Percentiles rank a stretch among this genome's conserved stretches.
phyloP scores from a whole-genome alignment of 169 alveolate genomes.

The Eimeria sp. region DNA sequence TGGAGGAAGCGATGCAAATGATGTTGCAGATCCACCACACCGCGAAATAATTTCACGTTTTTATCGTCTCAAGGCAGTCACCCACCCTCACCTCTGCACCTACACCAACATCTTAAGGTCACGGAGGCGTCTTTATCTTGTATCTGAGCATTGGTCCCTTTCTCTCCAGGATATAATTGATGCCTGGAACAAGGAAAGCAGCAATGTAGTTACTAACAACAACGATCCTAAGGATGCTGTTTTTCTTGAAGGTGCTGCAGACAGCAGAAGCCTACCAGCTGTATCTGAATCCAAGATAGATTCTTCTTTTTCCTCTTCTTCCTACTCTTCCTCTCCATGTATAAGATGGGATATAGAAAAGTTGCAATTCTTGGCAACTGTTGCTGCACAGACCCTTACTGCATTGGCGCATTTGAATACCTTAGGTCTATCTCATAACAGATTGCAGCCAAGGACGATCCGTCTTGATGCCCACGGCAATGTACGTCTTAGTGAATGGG shows the following conservation, averaged over 20 bases:
- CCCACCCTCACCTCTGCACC: conserved; percentile 79
- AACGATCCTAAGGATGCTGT: neutral
- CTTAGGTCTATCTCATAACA: conserved; percentile 49
- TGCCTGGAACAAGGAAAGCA: conserved; percentile 9
- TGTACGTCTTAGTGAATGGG: conserved; percentile 79
- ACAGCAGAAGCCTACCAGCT: neutral
- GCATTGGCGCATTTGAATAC: conserved; percentile 63
- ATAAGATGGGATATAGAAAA: neutral
- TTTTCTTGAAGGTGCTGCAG: neutral
- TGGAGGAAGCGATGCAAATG: neutral
- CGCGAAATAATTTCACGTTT: conserved; percentile 75
- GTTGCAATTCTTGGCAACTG: conserved; percentile 1
- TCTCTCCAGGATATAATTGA: conserved; percentile 71
- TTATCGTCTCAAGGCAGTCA: conserved; percentile 62
- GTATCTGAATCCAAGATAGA: neutral
- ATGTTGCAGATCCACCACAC: conserved; percentile 33
- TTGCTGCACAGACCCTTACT: conserved; percentile 53
- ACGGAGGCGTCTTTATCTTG: conserved; percentile 35
- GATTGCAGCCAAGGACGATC: conserved; percentile 57
- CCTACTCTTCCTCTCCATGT: neutral
- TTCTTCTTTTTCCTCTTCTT: neutral
- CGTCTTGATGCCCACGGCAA: conserved; percentile 54
- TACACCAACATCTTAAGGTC: conserved; percentile 75
- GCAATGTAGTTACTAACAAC: neutral
- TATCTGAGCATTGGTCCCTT: conserved; percentile 77